Evolutionary conservation across 2,329 filamentous ascomycete genomes (phyloP).

Genomic region (Alternaria sp.): DNA sequence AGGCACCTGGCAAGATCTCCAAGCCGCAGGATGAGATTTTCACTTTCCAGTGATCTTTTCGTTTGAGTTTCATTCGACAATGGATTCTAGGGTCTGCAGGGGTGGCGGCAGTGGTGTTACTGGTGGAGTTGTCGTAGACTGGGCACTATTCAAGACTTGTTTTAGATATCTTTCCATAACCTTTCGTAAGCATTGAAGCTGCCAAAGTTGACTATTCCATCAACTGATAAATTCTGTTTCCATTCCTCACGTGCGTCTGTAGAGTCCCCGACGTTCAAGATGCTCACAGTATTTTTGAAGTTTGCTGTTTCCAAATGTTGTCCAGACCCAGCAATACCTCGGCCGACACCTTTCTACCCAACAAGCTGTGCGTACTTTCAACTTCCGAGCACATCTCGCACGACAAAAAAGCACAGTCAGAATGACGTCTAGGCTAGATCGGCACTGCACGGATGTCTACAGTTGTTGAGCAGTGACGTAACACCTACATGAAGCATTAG

Average conservation of each 20-base stretch:
- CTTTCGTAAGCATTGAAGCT: background rate
- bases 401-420: background rate
- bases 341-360: background rate
- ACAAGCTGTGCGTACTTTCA: too few species aligned
- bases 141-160: background rate
- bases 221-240: background rate
- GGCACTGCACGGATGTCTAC: background rate
- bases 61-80: background rate
- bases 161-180: background rate
- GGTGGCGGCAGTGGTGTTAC: background rate
- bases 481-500: background rate
- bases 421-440: background rate
- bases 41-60: constrained; percentile 9
- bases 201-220: background rate
- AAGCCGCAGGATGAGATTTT: constrained; percentile 26
- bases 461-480: background rate
- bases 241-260: too few species aligned
- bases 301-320: too few species aligned
- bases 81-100: background rate
- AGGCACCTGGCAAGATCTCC: constrained; percentile 21
- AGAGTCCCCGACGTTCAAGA: background rate
- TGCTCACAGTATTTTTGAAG: background rate
- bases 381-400: background rate
- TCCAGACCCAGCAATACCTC: background rate
- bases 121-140: background rate